Percentiles rank a stretch among this genome's conserved stretches.
Evolutionary conservation across 352 stramenopile genomes (phyloP).

Genomic region (Globisporangium nunn): DNA sequence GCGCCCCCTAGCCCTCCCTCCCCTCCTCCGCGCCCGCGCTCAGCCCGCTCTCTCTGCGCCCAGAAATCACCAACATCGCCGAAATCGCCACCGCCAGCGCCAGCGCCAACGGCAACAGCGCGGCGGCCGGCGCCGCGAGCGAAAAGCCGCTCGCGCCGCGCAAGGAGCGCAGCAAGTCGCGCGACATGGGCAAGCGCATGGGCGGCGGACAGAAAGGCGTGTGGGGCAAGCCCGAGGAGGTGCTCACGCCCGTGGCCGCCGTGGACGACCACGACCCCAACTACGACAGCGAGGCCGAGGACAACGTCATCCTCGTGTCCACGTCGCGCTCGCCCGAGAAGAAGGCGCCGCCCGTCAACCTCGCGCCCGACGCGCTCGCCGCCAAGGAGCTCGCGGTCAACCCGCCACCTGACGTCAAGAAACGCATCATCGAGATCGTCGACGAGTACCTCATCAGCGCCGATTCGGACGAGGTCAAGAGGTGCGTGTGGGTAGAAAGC

Average conservation of each 20-base stretch:
- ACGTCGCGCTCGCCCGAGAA: slow-evolving; percentile 34
- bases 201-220: slow-evolving; percentile 81
- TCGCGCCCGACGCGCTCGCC: slow-evolving; percentile 59
- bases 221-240: slow-evolving; percentile 72
- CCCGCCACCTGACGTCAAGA: slow-evolving; percentile 80
- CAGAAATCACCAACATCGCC: slow-evolving; percentile 13
- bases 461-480: slow-evolving; percentile 87
- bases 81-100: neutral
- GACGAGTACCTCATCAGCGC: slow-evolving; percentile 86
- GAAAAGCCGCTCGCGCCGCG: slow-evolving; percentile 52
- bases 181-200: slow-evolving; percentile 83
- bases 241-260: slow-evolving; percentile 47
- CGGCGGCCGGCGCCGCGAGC: slow-evolving; percentile 11
- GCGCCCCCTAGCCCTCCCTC: neutral
- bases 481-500: slow-evolving; percentile 12
- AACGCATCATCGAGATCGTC: slow-evolving; percentile 86
- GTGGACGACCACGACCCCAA: slow-evolving; percentile 91
- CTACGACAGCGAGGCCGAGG: slow-evolving; percentile 89
- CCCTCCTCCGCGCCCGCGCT: too few relatives aligned
- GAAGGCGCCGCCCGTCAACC: slow-evolving; percentile 30
- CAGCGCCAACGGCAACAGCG: slow-evolving; percentile 3
- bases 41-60: too few relatives aligned
- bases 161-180: slow-evolving; percentile 82
- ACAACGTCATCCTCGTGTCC: slow-evolving; percentile 85
- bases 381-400: slow-evolving; percentile 77